Conservation (phyloP, 495 filamentous ascomycete genomes). For the Neurospora tetrasperma region DNA sequence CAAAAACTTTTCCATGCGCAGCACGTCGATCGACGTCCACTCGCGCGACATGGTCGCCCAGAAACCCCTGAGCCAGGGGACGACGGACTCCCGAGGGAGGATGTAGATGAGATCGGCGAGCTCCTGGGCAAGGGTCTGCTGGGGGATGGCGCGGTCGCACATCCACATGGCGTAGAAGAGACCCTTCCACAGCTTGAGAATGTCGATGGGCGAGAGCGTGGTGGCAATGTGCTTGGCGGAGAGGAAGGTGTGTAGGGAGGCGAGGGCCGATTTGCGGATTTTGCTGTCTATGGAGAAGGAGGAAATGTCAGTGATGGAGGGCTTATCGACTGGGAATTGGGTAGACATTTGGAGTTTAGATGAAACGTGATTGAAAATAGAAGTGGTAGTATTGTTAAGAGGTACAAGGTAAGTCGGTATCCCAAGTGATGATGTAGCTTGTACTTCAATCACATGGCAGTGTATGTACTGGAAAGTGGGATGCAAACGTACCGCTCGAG, state of each 20-base stretch:
- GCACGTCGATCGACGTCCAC: conserved; percentile 70
- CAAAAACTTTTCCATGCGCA: conserved; percentile 91
- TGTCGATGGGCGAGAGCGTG: conserved; percentile 58
- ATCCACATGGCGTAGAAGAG: conserved; percentile 96
- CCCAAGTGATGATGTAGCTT: no score
- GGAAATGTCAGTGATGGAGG: background rate
- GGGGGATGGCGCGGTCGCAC: conserved; percentile 76
- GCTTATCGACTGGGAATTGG: background rate
- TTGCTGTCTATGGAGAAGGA: conserved; percentile 50
- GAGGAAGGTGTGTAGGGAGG: conserved; percentile 71
- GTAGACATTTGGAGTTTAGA: no score
- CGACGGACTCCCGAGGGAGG: conserved; percentile 52
- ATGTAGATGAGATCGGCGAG: conserved; percentile 63
- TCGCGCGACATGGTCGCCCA: conserved; percentile 82
- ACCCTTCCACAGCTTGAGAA: conserved; percentile 92
- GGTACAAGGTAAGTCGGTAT: no score
- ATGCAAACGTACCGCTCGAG: conserved; percentile 34
- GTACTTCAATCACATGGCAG: background rate
- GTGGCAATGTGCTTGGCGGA: conserved; percentile 43
- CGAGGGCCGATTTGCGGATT: conserved; percentile 69
- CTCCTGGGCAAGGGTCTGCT: conserved; percentile 71
- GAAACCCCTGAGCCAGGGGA: conserved; percentile 61
- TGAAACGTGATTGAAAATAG: no score
- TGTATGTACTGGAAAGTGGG: background rate
- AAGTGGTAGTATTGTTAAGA: no score